Percentiles rank a stretch among this genome's conserved stretches.
Conservation (phyloP, 805 yeast species). For the Saturnispora mendoncae region DNA sequence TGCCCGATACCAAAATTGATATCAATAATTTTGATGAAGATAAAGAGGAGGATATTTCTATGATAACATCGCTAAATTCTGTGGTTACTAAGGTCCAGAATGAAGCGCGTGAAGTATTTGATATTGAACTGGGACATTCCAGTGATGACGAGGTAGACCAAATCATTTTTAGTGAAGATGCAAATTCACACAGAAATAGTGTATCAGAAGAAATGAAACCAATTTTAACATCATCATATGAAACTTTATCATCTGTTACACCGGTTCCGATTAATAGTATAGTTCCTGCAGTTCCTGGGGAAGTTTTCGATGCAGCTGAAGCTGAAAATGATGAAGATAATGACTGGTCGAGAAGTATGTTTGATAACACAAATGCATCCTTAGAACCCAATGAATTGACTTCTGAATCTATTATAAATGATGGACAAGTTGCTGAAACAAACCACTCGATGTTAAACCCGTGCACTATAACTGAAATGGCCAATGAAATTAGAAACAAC, state of each 20-base stretch:
- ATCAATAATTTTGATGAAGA: neutral
- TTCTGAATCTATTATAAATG: neutral
- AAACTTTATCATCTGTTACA: too few species aligned
- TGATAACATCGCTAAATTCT: neutral
- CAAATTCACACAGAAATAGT: too few species aligned
- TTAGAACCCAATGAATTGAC: neutral
- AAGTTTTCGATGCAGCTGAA: too few species aligned
- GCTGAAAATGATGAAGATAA: neutral
- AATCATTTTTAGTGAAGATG: too few species aligned
- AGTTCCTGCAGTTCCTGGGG: too few species aligned
- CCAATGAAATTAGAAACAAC: conserved; percentile 3
- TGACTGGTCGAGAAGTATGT: conserved; percentile 16
- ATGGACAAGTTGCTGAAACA: neutral
- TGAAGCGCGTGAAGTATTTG: neutral
- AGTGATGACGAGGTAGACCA: too few species aligned
- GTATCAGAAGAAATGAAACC: too few species aligned
- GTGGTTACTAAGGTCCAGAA: neutral
- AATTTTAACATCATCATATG: too few species aligned
- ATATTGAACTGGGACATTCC: too few species aligned
- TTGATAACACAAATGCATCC: conserved; percentile 7
- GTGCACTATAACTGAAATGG: conserved; percentile 17
- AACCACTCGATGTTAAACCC: conserved; percentile 20
- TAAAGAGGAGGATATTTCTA: neutral
- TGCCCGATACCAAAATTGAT: conserved; percentile 5
- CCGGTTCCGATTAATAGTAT: too few species aligned